phyloP scores from a whole-genome alignment of 1,284 basidiomycete species.

The Tremellales sp. region DNA sequence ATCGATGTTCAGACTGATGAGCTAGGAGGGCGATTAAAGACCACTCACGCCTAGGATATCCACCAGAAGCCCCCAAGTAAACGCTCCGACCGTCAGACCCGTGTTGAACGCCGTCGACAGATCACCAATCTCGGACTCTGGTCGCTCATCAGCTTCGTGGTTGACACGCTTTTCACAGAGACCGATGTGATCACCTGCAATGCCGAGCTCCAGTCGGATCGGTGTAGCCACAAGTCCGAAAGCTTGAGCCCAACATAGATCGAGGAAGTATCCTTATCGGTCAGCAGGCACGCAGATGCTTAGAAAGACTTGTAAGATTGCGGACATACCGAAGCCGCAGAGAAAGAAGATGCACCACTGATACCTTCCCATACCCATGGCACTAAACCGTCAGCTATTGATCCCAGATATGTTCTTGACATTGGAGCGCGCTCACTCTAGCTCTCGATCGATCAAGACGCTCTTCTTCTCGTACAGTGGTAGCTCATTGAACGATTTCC shows the following conservation, averaged over 20 bases:
- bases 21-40: background rate
- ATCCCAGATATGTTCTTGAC: too few species aligned
- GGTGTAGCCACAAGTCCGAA: slow-evolving; percentile 24
- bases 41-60: slow-evolving; percentile 32
- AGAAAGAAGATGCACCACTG: slow-evolving; percentile 27
- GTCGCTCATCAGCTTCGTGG: background rate
- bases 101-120: slow-evolving; percentile 61
- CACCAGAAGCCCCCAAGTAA: slow-evolving; percentile 52
- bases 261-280: slow-evolving; percentile 35
- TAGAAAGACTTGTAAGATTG: too few species aligned
- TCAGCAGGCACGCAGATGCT: background rate
- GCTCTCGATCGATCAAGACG: slow-evolving; percentile 22
- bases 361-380: slow-evolving; percentile 29
- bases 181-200: slow-evolving; percentile 5
- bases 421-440: slow-evolving; percentile 16
- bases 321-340: slow-evolving; percentile 22
- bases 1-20: background rate
- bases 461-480: slow-evolving; percentile 25
- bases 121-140: slow-evolving; percentile 59
- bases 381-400: too few species aligned
- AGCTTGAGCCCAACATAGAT: slow-evolving; percentile 36
- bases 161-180: background rate
- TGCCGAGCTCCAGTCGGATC: slow-evolving; percentile 14
- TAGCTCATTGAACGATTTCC: slow-evolving; percentile 14
- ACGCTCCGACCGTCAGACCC: slow-evolving; percentile 51